phyloP scores from a whole-genome alignment of 352 stramenopile genomes.

The Phytopythium kandeliae region DNA sequence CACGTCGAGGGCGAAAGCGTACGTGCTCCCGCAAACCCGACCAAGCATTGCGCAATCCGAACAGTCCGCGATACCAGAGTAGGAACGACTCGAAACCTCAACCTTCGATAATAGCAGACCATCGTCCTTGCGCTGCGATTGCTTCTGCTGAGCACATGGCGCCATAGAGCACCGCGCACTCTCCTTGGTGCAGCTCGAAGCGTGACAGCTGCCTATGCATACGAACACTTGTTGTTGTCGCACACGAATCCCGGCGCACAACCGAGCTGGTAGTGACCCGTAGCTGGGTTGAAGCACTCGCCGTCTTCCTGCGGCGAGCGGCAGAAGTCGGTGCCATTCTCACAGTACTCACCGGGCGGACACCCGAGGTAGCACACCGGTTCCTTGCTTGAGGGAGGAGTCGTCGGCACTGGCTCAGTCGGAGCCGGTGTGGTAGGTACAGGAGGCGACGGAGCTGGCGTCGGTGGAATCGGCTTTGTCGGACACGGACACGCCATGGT shows the following conservation, averaged over 20 bases:
- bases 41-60: too few species aligned
- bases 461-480: not conserved
- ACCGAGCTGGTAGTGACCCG: constrained; percentile 11
- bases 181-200: too few species aligned
- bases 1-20: too few species aligned
- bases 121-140: too few species aligned
- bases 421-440: not conserved
- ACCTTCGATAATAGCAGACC: too few species aligned
- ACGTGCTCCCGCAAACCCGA: too few species aligned
- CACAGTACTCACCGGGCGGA: constrained; percentile 16
- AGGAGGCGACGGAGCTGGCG: not conserved
- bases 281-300: constrained; percentile 31
- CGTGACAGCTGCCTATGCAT: constrained; percentile 17
- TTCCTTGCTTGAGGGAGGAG: constrained; percentile 9
- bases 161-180: too few species aligned
- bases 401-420: not conserved
- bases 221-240: constrained; percentile 23
- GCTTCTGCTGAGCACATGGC: too few species aligned
- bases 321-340: constrained; percentile 13
- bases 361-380: constrained; percentile 23
- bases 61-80: too few species aligned
- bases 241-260: constrained; percentile 27
- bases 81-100: too few species aligned
- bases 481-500: not conserved
- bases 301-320: constrained; percentile 2